Evolutionary conservation across 1,284 basidiomycete species (phyloP).

Genomic region (Hymenochaete sp.): DNA sequence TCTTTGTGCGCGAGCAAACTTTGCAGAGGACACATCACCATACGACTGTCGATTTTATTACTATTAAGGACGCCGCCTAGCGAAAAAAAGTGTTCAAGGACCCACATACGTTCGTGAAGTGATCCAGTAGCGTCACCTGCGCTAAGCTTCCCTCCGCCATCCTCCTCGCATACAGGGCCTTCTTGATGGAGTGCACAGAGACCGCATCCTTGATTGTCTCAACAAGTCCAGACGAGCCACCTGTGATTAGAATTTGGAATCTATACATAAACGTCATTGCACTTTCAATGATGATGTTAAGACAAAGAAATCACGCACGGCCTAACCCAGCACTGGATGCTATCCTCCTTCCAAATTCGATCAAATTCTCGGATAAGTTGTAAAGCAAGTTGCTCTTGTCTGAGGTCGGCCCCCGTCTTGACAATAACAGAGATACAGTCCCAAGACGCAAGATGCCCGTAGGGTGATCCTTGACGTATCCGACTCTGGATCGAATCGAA

Average conservation of each 20-base stretch:
- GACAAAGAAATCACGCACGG: conserved; percentile 54
- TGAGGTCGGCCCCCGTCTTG: conserved; percentile 94
- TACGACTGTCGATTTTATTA: conserved; percentile 54
- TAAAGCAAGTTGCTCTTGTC: conserved; percentile 96
- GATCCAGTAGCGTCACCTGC: conserved; percentile 82
- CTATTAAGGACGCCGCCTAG: background rate
- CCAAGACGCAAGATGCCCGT: conserved; percentile 87
- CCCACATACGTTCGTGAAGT: conserved; percentile 70
- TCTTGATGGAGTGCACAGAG: conserved; percentile 98
- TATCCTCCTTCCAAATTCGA: conserved; percentile 91
- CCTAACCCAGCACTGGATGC: conserved; percentile 83
- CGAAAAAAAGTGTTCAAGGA: background rate
- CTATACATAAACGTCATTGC: conserved; percentile 20
- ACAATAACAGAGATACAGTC: conserved; percentile 95
- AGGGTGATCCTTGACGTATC: conserved; percentile 88
- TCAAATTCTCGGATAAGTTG: conserved; percentile 93
- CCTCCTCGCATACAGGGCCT: conserved; percentile 89
- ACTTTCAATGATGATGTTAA: background rate
- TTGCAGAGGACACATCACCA: conserved; percentile 80
- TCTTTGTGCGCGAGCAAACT: conserved; percentile 76
- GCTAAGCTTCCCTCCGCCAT: conserved; percentile 73
- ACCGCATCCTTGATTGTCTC: conserved; percentile 96
- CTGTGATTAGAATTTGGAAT: conserved; percentile 86
- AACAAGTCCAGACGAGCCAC: conserved; percentile 85
- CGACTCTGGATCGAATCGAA: conserved; percentile 50